Conservation (phyloP, 2,329 filamentous ascomycete species). For the Penicillium sp. region DNA sequence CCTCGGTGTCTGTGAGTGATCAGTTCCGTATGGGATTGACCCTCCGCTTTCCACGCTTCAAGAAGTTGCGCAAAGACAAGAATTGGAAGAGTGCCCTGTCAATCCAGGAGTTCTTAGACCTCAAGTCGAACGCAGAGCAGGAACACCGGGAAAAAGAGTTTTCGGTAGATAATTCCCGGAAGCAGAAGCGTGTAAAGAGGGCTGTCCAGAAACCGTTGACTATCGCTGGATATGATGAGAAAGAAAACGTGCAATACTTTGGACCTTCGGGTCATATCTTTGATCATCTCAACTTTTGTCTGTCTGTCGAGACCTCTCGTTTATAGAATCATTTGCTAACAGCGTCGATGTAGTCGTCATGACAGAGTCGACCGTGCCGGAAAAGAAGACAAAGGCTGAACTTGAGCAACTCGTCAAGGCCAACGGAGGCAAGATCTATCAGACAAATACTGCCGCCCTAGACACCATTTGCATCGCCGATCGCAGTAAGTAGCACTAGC, state of each 20-base stretch:
- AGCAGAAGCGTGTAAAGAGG: slow-evolving; percentile 64
- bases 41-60: slow-evolving; percentile 89
- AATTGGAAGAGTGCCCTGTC: slow-evolving; percentile 81
- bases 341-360: slow-evolving; percentile 61
- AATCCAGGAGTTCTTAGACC: slow-evolving; percentile 74
- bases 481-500: slow-evolving; percentile 58
- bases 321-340: not conserved
- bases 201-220: slow-evolving; percentile 70
- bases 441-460: slow-evolving; percentile 68
- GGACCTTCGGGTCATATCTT: slow-evolving; percentile 71
- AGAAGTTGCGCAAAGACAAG: slow-evolving; percentile 79
- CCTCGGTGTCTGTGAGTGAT: slow-evolving; percentile 75
- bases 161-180: slow-evolving; percentile 70
- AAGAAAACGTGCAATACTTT: slow-evolving; percentile 58
- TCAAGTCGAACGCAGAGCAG: slow-evolving; percentile 73
- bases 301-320: slow-evolving; percentile 14
- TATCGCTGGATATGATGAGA: slow-evolving; percentile 72
- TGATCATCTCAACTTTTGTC: slow-evolving; percentile 75
- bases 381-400: slow-evolving; percentile 77
- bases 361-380: slow-evolving; percentile 72
- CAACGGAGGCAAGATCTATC: slow-evolving; percentile 79
- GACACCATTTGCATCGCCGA: slow-evolving; percentile 78
- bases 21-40: slow-evolving; percentile 79
- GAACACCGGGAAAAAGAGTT: slow-evolving; percentile 75
- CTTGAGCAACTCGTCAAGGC: slow-evolving; percentile 82